These are phyloP conservation scores for Barnettozyma californica DNA, from an alignment of 805 yeast genomes.

Conservation along the genomic window DNA sequence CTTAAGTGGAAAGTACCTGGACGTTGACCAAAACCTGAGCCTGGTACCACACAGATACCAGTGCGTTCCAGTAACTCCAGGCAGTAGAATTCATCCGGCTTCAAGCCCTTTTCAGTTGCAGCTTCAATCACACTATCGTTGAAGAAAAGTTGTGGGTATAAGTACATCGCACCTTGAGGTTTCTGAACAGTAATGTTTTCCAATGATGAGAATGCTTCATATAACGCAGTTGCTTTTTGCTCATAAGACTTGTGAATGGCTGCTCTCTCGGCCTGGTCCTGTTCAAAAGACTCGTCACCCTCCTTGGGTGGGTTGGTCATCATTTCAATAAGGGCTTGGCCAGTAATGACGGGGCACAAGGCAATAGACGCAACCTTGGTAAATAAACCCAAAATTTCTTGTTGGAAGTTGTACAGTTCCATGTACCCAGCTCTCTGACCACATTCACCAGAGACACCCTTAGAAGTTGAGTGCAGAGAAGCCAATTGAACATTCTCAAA, in stretches of 20 bases:
- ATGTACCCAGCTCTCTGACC: conserved; percentile 99
- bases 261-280: conserved; percentile 57
- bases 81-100: conserved; percentile 88
- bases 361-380: conserved; percentile 87
- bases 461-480: conserved; percentile 94
- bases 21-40: conserved; percentile 93
- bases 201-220: conserved; percentile 67
- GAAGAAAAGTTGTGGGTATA: conserved; percentile 75
- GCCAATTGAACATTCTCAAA: conserved; percentile 81
- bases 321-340: conserved; percentile 88
- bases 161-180: conserved; percentile 97
- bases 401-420: conserved; percentile 81
- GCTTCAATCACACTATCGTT: conserved; percentile 56
- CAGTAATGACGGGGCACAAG: conserved; percentile 90
- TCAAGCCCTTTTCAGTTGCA: conserved; percentile 51
- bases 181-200: conserved; percentile 80
- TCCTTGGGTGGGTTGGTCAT: conserved; percentile 87
- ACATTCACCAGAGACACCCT: conserved; percentile 97
- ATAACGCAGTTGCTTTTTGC: conserved; percentile 58
- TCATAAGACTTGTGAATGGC: conserved; percentile 58
- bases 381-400: conserved; percentile 63
- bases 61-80: conserved; percentile 75
- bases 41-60: conserved; percentile 97
- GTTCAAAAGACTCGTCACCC: conserved; percentile 71
- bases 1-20: conserved; percentile 88